Conservation (phyloP, 805 yeast genomes). For the Cyberlindnera subsufficiens region DNA sequence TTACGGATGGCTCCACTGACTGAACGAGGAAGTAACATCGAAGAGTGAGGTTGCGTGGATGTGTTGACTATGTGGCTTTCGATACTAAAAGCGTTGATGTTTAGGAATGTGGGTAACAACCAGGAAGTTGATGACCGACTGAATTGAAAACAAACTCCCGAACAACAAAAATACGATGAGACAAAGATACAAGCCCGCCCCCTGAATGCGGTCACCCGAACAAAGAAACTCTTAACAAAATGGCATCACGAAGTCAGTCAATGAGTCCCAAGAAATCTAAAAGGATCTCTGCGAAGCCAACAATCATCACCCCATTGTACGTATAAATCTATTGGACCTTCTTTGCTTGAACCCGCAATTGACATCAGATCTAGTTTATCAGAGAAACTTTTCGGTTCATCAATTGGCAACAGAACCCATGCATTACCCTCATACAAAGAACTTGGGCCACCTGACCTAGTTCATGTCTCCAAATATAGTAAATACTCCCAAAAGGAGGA, state of each 20-base stretch:
- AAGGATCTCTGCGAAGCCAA: slow-evolving; percentile 4
- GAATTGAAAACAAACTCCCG: no score
- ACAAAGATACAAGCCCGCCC: no score
- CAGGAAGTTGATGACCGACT: no score
- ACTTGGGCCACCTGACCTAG: slow-evolving; percentile 74
- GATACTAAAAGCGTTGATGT: no score
- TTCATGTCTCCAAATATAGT: slow-evolving; percentile 37
- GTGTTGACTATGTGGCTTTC: no score
- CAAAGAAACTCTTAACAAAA: no score
- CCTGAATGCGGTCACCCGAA: no score
- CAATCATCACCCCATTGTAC: slow-evolving; percentile 17
- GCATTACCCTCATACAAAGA: slow-evolving; percentile 36
- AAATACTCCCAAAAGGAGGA: slow-evolving; percentile 31
- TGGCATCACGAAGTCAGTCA: no score
- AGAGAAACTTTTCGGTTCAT: slow-evolving; percentile 46
- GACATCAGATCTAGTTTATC: slow-evolving; percentile 27
- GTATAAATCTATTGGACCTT: slow-evolving; percentile 2
- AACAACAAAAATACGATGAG: no score
- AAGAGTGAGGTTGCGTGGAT: background rate
- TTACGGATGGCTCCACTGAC: background rate
- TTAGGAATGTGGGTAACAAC: no score
- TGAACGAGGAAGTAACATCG: background rate
- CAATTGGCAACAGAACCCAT: slow-evolving; percentile 44
- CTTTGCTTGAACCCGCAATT: background rate
- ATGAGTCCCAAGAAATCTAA: background rate